Evolutionary conservation across 805 yeast genomes (phyloP), one percentile per base, ranked within the genome.

Genomic region (Clavispora fructus): DNA sequence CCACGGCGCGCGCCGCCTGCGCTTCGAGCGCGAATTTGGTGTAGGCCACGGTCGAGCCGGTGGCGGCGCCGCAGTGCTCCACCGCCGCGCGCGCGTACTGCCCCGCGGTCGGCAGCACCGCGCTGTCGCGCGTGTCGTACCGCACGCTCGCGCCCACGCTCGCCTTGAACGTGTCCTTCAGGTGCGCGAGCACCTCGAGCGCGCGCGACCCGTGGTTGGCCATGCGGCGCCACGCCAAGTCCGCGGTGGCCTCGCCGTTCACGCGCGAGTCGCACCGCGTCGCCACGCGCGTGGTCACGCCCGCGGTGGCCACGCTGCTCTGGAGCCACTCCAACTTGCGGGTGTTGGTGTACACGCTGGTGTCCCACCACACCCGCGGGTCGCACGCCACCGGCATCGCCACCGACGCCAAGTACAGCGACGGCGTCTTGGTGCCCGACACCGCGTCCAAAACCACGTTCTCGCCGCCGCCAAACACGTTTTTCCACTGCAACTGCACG

Each of bases 401-500:
- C 52, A 69, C 77, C 54, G 74, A 75, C 14, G 75, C 45, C 30
- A 79, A 60, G 56, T 79, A 78, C 39, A 78, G 73, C 12, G 81
- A 69, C 48, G 69, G 71, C 33, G 78, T 78, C 48, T 70, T 73
- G 4, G 78, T 67, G 5, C 80, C 81, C 2, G 77, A 63, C 7
- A 71, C 59, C 42, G 80, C 81, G 57, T 79, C 83, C 47, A 79
- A 73, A 29, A 68, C 66, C 29, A 79, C 52, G 32, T 62, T 63
- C 51, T 79, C 84, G 4, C 77, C 82, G 9, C 83, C 84, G 0
- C 83, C 84, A 64, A 78, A 76, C 16, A 79, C 58, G 55, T 79
- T 79, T 44, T 71, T 71, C 60, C 77, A 55, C 69, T 62, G 90
- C 46, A 91, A 79, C 29, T 87, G 83, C 40, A 89, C 74, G 59